These are phyloP conservation scores for Arctium lappa DNA, from an alignment of 129 eudicot genomes.

Conservation along the genomic window DNA sequence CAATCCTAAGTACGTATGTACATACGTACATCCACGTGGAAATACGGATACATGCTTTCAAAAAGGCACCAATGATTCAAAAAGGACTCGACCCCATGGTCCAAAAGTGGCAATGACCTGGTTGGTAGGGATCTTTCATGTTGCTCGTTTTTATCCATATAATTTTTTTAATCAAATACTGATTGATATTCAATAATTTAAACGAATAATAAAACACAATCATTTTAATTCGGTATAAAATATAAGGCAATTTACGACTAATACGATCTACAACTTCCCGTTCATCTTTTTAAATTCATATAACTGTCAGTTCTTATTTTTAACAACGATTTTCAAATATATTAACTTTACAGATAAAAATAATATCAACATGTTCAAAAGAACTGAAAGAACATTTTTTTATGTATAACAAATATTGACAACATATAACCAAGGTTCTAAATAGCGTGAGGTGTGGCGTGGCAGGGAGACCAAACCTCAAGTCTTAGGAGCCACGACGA, in stretches of 20 bases:
- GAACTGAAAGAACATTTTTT: background rate
- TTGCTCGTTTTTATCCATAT: background rate
- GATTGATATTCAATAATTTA: background rate
- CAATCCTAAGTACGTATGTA: background rate
- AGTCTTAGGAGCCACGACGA: too few relatives aligned
- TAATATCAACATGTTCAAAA: background rate
- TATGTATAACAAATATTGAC: too few relatives aligned
- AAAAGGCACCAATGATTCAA: background rate
- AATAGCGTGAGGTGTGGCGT: too few relatives aligned
- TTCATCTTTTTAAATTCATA: background rate
- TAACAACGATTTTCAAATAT: background rate
- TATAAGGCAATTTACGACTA: background rate
- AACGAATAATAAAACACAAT: background rate
- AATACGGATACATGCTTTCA: background rate
- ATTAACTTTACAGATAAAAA: background rate
- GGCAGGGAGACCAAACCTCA: too few relatives aligned
- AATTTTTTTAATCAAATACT: background rate
- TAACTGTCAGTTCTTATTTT: background rate
- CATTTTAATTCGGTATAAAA: background rate
- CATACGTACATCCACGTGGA: background rate
- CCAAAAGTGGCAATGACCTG: background rate
- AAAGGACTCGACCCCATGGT: background rate
- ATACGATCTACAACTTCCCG: too few relatives aligned
- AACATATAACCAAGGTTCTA: too few relatives aligned
- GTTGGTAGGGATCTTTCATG: background rate